Evolutionary conservation across 2,329 filamentous ascomycete species (phyloP), one percentile per base, ranked within the genome.

Genomic region (Herpotrichia juniperi): DNA sequence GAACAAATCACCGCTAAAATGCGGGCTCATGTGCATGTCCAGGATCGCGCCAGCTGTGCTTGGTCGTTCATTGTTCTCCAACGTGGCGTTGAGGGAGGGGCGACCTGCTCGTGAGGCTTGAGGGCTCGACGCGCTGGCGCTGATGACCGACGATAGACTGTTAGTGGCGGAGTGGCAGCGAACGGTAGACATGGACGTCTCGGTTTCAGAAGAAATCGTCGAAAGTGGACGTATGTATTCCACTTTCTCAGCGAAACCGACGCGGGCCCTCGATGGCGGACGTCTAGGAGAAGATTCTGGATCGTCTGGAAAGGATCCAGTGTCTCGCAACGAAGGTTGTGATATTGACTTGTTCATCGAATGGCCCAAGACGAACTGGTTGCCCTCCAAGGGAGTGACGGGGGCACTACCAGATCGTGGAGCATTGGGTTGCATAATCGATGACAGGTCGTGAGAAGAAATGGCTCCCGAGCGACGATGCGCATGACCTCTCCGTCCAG

Each of bases 141-240:
- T 90, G 4, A 90, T 79, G 35, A 93, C 79, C 0, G 90, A 96
- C 4, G 89, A 92, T 42, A 94, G 86, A 72, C 90, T 96, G 51
- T 88, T 89, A 22, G 89, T 89, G 28, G 90, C 81, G 1, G 87
- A 90, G 69, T 93, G 90, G 4, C 86, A 84, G 34, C 86, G 83
- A 16, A 87, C 81, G 0, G 90, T 91, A 1, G 81, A 81, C 48
- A 85, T 77, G 2, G 89, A 94, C 67, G 87, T 92, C 40, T 91
- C 88, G 0, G 90, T 91, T 69, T 94, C 91, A 17, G 87, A 93
- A 1, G 91, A 96, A 12, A 96, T 86, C 17, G 93, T 79, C 1
- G 93, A 96, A 16, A 96, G 76, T 0, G 93, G 92, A 10, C 91
- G 84, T 62, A 93, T 93, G 57, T 89, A 92, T 71, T 96, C 90